These are phyloP conservation scores for Malassezia psittaci DNA, from an alignment of 1,284 basidiomycete genomes.

Conservation along the genomic window DNA sequence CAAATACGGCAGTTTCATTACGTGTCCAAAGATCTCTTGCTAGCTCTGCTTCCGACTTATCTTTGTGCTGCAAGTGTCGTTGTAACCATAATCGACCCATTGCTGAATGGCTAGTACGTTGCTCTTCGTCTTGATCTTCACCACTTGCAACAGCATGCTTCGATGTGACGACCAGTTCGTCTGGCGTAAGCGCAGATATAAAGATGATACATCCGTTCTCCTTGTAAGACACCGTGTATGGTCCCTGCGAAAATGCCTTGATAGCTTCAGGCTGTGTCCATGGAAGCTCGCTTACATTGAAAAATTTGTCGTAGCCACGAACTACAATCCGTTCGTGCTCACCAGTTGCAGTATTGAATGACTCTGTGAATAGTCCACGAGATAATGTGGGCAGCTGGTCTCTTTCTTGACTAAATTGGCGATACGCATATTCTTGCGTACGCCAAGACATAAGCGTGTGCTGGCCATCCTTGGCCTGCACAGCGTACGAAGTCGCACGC, in stretches of 20 bases:
- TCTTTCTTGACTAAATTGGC: constrained; percentile 28
- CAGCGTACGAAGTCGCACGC: constrained; percentile 19
- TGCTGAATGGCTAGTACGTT: constrained; percentile 57
- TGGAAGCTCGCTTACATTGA: constrained; percentile 88
- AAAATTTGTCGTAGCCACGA: constrained; percentile 97
- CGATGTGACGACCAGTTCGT: constrained; percentile 72
- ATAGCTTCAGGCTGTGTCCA: constrained; percentile 53
- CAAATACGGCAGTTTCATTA: constrained; percentile 69
- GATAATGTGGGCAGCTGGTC: constrained; percentile 41
- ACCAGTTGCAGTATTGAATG: constrained; percentile 6
- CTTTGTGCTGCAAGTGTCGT: constrained; percentile 59
- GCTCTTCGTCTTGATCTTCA: constrained; percentile 9
- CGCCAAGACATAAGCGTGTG: constrained; percentile 39
- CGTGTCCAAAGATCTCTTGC: constrained; percentile 67
- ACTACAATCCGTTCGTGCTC: constrained; percentile 64
- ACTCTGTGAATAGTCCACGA: constrained; percentile 41
- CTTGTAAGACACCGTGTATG: constrained; percentile 84
- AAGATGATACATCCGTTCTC: constrained; percentile 98
- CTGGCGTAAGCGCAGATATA: constrained; percentile 70
- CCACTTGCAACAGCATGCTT: constrained; percentile 58
- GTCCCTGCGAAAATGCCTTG: constrained; percentile 58
- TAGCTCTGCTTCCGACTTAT: constrained; percentile 63
- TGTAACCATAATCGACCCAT: constrained; percentile 73
- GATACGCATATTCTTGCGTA: constrained; percentile 43
- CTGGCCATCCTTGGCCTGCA: background rate